Conservation (phyloP, 805 yeast genomes). For the Kodamaea jinghongensis region DNA sequence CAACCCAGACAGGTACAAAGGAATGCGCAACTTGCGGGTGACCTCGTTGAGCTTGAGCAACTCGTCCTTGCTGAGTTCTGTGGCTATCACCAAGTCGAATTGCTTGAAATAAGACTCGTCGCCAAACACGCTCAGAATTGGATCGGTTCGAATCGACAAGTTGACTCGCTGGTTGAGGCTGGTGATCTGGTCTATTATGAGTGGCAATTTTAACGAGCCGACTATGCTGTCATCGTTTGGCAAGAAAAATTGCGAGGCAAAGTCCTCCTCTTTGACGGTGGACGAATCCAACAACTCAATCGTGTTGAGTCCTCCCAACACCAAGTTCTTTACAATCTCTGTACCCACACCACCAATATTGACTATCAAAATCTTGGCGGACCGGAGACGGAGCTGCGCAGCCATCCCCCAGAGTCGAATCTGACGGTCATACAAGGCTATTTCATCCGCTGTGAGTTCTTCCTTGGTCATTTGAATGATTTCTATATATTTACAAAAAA, state of each 20-base stretch:
- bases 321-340: constrained; percentile 80
- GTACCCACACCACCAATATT: constrained; percentile 76
- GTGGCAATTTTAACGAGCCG: constrained; percentile 55
- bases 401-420: constrained; percentile 95
- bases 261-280: constrained; percentile 55
- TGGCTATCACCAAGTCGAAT: constrained; percentile 73
- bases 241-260: constrained; percentile 73
- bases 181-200: constrained; percentile 53
- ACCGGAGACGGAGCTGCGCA: constrained; percentile 76
- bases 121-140: constrained; percentile 17
- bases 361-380: constrained; percentile 66
- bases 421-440: constrained; percentile 91
- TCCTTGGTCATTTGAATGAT: not conserved
- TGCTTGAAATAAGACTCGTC: constrained; percentile 41
- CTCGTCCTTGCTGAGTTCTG: constrained; percentile 52
- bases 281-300: constrained; percentile 66
- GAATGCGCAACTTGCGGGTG: constrained; percentile 55
- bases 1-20: constrained; percentile 64
- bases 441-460: constrained; percentile 54
- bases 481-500: no score
- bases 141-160: constrained; percentile 41
- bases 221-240: constrained; percentile 49
- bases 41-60: constrained; percentile 49
- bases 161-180: constrained; percentile 81
- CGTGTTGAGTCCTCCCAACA: constrained; percentile 83